Evolutionary conservation across 2,329 filamentous ascomycete species (phyloP), one percentile per base, ranked within the genome.

Genomic region (Drechslerella dactyloides): DNA sequence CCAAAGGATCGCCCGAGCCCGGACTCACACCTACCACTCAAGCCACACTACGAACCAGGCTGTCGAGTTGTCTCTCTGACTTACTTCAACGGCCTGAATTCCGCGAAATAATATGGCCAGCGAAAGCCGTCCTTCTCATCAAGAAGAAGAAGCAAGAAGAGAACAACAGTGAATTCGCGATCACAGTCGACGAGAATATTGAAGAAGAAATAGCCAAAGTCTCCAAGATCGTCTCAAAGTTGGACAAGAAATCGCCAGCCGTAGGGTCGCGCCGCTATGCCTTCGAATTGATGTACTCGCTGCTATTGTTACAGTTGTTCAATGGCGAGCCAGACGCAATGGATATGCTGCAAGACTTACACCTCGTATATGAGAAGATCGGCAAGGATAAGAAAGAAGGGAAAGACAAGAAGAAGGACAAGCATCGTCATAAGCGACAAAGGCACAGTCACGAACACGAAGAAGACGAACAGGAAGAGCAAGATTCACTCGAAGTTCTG

Each of bases 241-340:
- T 68, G 13, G 61, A 72, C 15, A 66, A 68, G 33, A 62, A 60
- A 21, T 46, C 44, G 0, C 59, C 66, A 51, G 33, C 40, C 1
- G 30, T 50, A 6, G 66, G 66, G 13, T 70, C 66, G 40, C 61
- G 66, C 33, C 50, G 55, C 54, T 64, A 64, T 70, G 90, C 90
- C 0, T 85, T 97, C 66, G 88, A 89, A 19, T 83, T 97, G 37
- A 84, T 97, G 0, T 91, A 96, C 78, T 88, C 91, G 0, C 85
- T 97, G 58, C 89, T 91, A 0, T 85, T 97, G 13, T 83, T 97
- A 62, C 91, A 97, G 79, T 84, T 96, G 7, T 96, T 96, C 81
- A 93, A 93, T 76, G 90, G 91, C 23, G 92, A 96, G 69, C 84
- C 89, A 0, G 94, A 97, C 77, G 90, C 92, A 0, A 85, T 96